These are phyloP conservation scores for Coniochaeta pulveracea DNA, from an alignment of 2,329 filamentous ascomycete species.

Conservation along the genomic window DNA sequence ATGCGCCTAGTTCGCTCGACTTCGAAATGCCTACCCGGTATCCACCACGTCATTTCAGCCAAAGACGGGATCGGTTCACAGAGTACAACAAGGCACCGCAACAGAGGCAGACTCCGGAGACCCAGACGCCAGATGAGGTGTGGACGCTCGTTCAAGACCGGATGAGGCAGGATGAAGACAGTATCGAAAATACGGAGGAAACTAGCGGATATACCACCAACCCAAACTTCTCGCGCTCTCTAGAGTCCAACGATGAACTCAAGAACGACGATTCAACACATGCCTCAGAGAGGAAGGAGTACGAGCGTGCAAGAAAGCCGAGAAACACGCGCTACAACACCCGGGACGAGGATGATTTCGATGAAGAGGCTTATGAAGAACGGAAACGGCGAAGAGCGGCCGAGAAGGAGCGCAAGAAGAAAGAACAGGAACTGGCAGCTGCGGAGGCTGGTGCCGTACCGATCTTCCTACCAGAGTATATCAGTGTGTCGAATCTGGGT, in stretches of 20 bases:
- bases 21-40: not conserved
- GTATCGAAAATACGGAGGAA: not conserved
- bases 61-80: too few relatives aligned
- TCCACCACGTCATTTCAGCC: not conserved
- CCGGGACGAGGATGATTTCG: constrained; percentile 27
- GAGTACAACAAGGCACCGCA: too few relatives aligned
- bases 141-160: not conserved
- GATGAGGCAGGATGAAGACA: not conserved
- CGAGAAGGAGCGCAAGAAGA: constrained; percentile 28
- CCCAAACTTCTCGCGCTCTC: not conserved
- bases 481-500: constrained; percentile 77
- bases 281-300: not conserved
- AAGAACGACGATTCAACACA: constrained; percentile 4
- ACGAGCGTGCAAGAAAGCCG: constrained; percentile 7
- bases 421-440: constrained; percentile 21
- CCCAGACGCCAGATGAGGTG: too few relatives aligned
- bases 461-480: constrained; percentile 80
- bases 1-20: not conserved
- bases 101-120: too few relatives aligned
- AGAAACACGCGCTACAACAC: constrained; percentile 9
- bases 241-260: not conserved
- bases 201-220: not conserved
- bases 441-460: constrained; percentile 32
- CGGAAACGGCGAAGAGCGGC: constrained; percentile 27
- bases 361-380: constrained; percentile 26